Percentiles rank a stretch among this genome's conserved stretches.
These are phyloP conservation scores for Hypoxylon fragiforme DNA, from an alignment of 495 filamentous ascomycete genomes.

Conservation along the genomic window DNA sequence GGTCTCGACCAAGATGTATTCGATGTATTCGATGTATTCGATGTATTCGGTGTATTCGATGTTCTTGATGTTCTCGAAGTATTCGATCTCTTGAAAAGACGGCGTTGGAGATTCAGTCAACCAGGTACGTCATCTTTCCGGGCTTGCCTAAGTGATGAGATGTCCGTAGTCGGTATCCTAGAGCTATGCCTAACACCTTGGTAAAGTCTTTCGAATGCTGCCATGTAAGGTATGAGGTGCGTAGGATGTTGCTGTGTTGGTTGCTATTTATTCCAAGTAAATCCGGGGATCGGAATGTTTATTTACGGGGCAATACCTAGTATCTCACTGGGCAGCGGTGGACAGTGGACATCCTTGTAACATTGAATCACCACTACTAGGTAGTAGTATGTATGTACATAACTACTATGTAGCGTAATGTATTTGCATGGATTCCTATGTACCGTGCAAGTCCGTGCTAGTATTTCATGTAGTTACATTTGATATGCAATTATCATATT, in stretches of 20 bases:
- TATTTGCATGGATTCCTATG: slow-evolving; percentile 1
- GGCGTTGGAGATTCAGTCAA: slow-evolving; percentile 17
- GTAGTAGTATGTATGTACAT: too few relatives aligned
- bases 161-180: slow-evolving; percentile 10
- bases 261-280: slow-evolving; percentile 29
- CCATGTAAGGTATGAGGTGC: too few relatives aligned
- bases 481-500: too few relatives aligned
- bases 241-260: slow-evolving; percentile 25
- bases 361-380: too few relatives aligned
- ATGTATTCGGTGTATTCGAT: too few relatives aligned
- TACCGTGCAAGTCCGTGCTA: neutral
- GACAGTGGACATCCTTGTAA: too few relatives aligned
- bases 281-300: slow-evolving; percentile 38
- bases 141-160: neutral
- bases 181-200: slow-evolving; percentile 18
- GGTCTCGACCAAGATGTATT: neutral
- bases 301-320: slow-evolving; percentile 26
- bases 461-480: too few relatives aligned
- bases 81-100: too few relatives aligned
- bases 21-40: too few relatives aligned
- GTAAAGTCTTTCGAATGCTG: slow-evolving; percentile 15
- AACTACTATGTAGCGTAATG: too few relatives aligned
- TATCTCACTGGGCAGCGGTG: too few relatives aligned
- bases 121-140: slow-evolving; percentile 10
- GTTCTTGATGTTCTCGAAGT: too few relatives aligned